These are phyloP conservation scores for Ogataea angusta DNA, from an alignment of 805 yeast genomes.

Conservation along the genomic window DNA sequence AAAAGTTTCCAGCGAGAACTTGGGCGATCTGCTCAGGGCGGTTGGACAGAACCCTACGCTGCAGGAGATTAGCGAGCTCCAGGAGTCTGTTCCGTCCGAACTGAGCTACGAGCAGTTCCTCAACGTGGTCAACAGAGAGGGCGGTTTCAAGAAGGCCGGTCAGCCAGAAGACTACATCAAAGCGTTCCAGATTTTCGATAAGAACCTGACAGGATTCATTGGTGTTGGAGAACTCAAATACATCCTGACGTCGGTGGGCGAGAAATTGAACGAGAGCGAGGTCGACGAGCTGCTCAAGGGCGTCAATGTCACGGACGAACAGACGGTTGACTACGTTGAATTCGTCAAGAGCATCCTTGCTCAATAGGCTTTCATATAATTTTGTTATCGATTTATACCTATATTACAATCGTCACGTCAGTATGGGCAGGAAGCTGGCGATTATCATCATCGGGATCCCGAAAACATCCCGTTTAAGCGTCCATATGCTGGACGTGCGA, in stretches of 20 bases:
- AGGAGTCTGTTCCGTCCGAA: conserved; percentile 36
- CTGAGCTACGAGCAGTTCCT: conserved; percentile 76
- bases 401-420: conserved; percentile 30
- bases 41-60: conserved; percentile 98
- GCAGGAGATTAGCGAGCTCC: conserved; percentile 70
- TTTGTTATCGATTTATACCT: conserved; percentile 1
- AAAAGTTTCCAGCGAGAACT: conserved; percentile 72
- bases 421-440: conserved; percentile 86
- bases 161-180: conserved; percentile 91
- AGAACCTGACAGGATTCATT: conserved; percentile 90
- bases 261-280: conserved; percentile 83
- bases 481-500: conserved; percentile 85
- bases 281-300: conserved; percentile 96
- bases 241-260: conserved; percentile 94
- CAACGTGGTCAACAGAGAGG: conserved; percentile 76
- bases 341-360: conserved; percentile 92
- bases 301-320: conserved; percentile 88
- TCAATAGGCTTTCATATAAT: conserved; percentile 47
- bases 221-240: conserved; percentile 97
- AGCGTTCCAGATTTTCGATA: conserved; percentile 96
- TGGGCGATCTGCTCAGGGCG: conserved; percentile 93
- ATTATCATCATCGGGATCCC: conserved; percentile 97
- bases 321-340: conserved; percentile 91
- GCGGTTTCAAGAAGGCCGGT: conserved; percentile 83
- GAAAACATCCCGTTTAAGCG: conserved; percentile 89